Evolutionary conservation across 2,329 filamentous ascomycete species (phyloP).

Genomic region (Fusarium armeniacum): DNA sequence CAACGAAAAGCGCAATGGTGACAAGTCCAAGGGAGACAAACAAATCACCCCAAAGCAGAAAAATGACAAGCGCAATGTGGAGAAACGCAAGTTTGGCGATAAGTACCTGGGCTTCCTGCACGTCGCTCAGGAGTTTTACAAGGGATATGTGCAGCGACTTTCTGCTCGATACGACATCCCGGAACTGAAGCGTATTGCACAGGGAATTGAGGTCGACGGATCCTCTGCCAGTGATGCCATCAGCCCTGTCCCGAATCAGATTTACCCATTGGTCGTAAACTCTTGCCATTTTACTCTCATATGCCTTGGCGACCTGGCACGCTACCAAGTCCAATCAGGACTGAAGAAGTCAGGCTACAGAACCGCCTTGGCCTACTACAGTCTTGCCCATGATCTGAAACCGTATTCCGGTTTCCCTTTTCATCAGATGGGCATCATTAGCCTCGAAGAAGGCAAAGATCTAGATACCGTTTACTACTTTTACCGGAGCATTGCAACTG

Average conservation of each 20-base stretch:
- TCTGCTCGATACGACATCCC: constrained; percentile 70
- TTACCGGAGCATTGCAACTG: constrained; percentile 83
- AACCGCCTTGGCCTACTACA: constrained; percentile 85
- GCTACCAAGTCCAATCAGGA: constrained; percentile 84
- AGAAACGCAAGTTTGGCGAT: constrained; percentile 83
- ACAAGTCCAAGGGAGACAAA: constrained; percentile 46
- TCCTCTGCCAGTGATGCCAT: constrained; percentile 55
- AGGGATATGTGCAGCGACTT: constrained; percentile 84
- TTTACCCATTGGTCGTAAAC: constrained; percentile 72
- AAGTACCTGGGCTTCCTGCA: constrained; percentile 88
- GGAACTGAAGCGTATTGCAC: constrained; percentile 62
- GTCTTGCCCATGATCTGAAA: constrained; percentile 81
- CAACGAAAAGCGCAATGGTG: constrained; percentile 45
- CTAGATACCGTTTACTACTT: constrained; percentile 90
- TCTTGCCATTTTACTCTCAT: constrained; percentile 89
- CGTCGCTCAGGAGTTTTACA: constrained; percentile 89
- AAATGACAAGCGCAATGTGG: constrained; percentile 58
- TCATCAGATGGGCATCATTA: constrained; percentile 92
- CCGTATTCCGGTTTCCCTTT: constrained; percentile 85
- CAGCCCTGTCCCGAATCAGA: constrained; percentile 61
- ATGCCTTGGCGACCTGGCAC: constrained; percentile 88
- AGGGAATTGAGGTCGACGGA: constrained; percentile 58
- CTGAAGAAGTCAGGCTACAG: constrained; percentile 82
- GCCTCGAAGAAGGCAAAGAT: constrained; percentile 81
- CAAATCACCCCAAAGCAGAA: constrained; percentile 45